phyloP scores from a whole-genome alignment of 129 eudicot genomes.

The Pseudognaphalium luteoalbum region DNA sequence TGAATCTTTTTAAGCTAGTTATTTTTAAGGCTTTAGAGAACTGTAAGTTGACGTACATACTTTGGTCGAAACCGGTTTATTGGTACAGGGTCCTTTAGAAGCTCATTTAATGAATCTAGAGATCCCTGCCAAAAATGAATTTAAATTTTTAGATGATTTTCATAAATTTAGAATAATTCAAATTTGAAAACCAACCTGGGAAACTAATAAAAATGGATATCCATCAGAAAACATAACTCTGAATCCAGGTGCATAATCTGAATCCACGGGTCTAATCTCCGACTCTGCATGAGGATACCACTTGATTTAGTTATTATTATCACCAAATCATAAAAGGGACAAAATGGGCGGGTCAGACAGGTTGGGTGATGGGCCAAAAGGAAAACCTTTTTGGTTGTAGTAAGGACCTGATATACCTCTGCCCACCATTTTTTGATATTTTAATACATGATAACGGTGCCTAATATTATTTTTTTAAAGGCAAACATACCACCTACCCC shows the following conservation, averaged over 20 bases:
- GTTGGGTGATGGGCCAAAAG: neutral
- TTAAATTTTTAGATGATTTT: neutral
- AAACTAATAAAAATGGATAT: slow-evolving; percentile 62
- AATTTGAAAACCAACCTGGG: slow-evolving; percentile 58
- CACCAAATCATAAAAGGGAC: neutral
- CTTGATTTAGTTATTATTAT: neutral
- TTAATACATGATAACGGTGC: too few species aligned
- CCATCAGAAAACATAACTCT: slow-evolving; percentile 57
- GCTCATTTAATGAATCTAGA: slow-evolving; percentile 61
- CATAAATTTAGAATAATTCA: neutral
- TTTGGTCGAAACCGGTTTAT: slow-evolving; percentile 88
- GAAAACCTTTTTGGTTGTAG: too few species aligned
- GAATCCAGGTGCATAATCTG: slow-evolving; percentile 53
- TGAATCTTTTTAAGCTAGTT: neutral
- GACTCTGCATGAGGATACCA: slow-evolving; percentile 38
- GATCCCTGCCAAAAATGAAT: slow-evolving; percentile 59
- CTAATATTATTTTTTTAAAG: too few species aligned
- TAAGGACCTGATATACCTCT: neutral
- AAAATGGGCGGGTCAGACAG: slow-evolving; percentile 1
- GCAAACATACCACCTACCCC: too few species aligned
- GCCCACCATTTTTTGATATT: neutral
- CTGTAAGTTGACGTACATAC: slow-evolving; percentile 37
- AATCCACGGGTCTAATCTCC: slow-evolving; percentile 51
- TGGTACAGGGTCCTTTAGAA: slow-evolving; percentile 60
- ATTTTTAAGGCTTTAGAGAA: neutral